Conservation (phyloP, 441 rosid genomes). For the Erysimum pusillum region DNA sequence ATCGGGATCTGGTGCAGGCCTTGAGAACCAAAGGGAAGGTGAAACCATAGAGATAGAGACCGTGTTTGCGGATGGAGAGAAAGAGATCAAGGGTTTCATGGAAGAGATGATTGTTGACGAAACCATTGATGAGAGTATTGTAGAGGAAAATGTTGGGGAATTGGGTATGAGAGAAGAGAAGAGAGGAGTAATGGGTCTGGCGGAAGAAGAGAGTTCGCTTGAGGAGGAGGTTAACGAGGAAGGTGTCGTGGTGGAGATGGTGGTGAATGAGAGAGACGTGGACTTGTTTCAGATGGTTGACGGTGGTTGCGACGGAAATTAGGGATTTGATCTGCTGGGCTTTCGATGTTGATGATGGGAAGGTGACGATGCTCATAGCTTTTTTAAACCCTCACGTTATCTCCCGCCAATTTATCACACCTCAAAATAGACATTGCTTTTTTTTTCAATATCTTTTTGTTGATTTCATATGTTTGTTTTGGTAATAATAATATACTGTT, state of each 20-base stretch:
- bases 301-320: conserved; percentile 39
- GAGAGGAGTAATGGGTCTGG: conserved; percentile 55
- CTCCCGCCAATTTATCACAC: conserved; percentile 37
- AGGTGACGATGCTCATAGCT: conserved; percentile 38
- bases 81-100: conserved; percentile 52
- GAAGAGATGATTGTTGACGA: conserved; percentile 52
- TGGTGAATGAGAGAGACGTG: conserved; percentile 51
- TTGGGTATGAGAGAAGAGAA: conserved; percentile 63
- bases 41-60: conserved; percentile 52
- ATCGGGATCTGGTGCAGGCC: conserved; percentile 58
- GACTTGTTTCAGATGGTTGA: conserved; percentile 54
- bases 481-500: no score
- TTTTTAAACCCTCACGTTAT: neutral
- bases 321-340: conserved; percentile 37
- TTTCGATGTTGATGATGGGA: conserved; percentile 36
- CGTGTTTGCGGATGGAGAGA: conserved; percentile 48
- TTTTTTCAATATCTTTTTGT: neutral
- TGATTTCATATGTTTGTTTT: neutral
- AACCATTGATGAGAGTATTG: conserved; percentile 56
- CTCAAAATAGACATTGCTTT: neutral
- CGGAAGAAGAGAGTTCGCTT: conserved; percentile 47
- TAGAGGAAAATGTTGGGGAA: conserved; percentile 56
- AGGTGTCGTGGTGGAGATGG: conserved; percentile 39
- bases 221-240: conserved; percentile 52
- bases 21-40: conserved; percentile 69